Evolutionary conservation across 371 early-diverging fungal genomes (phyloP).

Genomic region (Lichtheimia hyalospora): DNA sequence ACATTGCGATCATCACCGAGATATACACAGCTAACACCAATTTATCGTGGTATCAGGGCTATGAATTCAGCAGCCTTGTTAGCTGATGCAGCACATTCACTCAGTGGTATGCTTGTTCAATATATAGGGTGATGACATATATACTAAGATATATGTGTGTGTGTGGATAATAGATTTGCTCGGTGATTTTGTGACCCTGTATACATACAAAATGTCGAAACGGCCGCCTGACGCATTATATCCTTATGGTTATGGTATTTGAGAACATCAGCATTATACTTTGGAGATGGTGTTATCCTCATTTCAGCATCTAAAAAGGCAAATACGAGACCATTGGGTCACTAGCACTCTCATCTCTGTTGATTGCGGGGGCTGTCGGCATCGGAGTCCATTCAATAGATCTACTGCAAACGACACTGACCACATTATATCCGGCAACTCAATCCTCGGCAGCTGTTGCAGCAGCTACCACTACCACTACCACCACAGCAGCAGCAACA

Average conservation of each 20-base stretch:
- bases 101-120: slow-evolving; percentile 44
- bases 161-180: slow-evolving; percentile 48
- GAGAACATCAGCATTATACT: neutral
- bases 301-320: slow-evolving; percentile 15
- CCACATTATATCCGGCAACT: neutral
- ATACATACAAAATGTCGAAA: slow-evolving; percentile 69
- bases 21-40: neutral
- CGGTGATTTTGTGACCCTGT: slow-evolving; percentile 70
- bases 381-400: slow-evolving; percentile 70
- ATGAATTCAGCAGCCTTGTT: slow-evolving; percentile 73
- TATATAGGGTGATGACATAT: neutral
- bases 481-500: neutral
- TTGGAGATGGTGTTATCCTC: neutral
- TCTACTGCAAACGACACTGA: slow-evolving; percentile 35
- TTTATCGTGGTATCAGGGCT: slow-evolving; percentile 34
- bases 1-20: neutral
- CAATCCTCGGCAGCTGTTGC: neutral
- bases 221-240: slow-evolving; percentile 57
- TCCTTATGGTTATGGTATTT: slow-evolving; percentile 68
- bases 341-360: slow-evolving; percentile 59
- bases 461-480: neutral
- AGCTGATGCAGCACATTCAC: slow-evolving; percentile 71
- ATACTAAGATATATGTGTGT: too few species aligned
- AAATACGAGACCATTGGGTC: slow-evolving; percentile 72
- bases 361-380: slow-evolving; percentile 62